These are phyloP conservation scores for Acarospora socialis DNA, from an alignment of 2,329 filamentous ascomycete genomes.

Conservation along the genomic window DNA sequence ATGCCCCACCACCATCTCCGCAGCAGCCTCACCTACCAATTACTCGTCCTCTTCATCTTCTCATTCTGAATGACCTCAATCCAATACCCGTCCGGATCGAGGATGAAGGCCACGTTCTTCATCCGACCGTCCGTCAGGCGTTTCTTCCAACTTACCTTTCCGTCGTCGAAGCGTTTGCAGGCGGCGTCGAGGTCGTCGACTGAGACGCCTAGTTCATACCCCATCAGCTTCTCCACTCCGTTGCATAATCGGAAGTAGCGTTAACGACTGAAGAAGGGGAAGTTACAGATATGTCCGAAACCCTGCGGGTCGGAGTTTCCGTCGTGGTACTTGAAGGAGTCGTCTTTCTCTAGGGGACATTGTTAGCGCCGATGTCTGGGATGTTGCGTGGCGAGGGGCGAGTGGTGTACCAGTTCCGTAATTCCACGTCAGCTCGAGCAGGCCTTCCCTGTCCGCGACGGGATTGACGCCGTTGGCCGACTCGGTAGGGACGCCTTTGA, in stretches of 20 bases:
- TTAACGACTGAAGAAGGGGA: neutral
- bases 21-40: constrained; percentile 24
- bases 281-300: constrained; percentile 80
- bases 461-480: constrained; percentile 42
- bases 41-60: constrained; percentile 30
- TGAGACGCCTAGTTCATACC: constrained; percentile 42
- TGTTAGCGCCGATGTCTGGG: neutral
- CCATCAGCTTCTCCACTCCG: neutral
- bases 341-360: constrained; percentile 62
- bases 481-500: constrained; percentile 38
- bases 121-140: constrained; percentile 76
- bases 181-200: constrained; percentile 84
- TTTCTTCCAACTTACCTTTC: constrained; percentile 87
- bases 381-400: neutral
- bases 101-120: constrained; percentile 85
- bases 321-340: constrained; percentile 73
- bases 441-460: constrained; percentile 58
- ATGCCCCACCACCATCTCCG: too few relatives aligned
- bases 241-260: neutral
- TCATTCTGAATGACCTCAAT: constrained; percentile 63
- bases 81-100: constrained; percentile 57
- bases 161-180: constrained; percentile 69
- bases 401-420: too few relatives aligned
- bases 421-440: constrained; percentile 83
- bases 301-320: constrained; percentile 86